A percentile compares a stretch with the other conserved stretches of the same genome.
Conservation (phyloP, 805 yeast genomes). For the Metschnikowia shivogae region DNA sequence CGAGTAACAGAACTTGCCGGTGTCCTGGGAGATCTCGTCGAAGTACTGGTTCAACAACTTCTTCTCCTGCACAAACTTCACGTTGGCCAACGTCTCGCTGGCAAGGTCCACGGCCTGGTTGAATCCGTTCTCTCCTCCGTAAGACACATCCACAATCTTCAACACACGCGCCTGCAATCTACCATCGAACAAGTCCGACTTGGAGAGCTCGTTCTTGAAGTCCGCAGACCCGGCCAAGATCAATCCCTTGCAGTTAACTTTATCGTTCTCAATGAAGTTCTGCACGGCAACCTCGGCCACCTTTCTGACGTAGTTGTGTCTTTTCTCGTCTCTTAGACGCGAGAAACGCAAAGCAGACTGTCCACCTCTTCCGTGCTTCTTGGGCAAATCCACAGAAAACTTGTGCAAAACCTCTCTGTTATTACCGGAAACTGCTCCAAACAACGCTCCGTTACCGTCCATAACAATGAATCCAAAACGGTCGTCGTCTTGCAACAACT, state of each 20-base stretch:
- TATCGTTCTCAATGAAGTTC: conserved; percentile 91
- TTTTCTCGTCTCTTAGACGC: conserved; percentile 97
- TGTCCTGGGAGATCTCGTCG: conserved; percentile 95
- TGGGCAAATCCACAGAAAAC: conserved; percentile 94
- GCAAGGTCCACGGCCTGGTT: conserved; percentile 98
- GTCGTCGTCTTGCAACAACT: conserved; percentile 91
- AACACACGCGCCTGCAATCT: conserved; percentile 85
- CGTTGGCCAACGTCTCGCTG: conserved; percentile 95
- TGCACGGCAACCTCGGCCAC: conserved; percentile 98
- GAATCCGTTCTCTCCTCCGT: conserved; percentile 99
- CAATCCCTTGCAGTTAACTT: conserved; percentile 89
- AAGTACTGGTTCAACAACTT: conserved; percentile 87
- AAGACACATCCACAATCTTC: conserved; percentile 92
- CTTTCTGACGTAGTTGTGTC: conserved; percentile 97
- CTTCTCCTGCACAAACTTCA: conserved; percentile 97
- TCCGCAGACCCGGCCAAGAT: conserved; percentile 99
- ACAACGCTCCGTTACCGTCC: conserved; percentile 99
- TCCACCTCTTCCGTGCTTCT: conserved; percentile 99
- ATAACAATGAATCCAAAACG: conserved; percentile 95
- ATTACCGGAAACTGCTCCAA: conserved; percentile 94
- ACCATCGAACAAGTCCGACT: conserved; percentile 87
- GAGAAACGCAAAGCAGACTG: conserved; percentile 99
- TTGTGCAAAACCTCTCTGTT: conserved; percentile 95
- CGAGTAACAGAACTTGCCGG: conserved; percentile 97
- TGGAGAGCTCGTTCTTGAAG: conserved; percentile 90